Base-by-base conservation (phyloP, 345 rosid genomes). In the Bruguiera parviflora region DNA sequence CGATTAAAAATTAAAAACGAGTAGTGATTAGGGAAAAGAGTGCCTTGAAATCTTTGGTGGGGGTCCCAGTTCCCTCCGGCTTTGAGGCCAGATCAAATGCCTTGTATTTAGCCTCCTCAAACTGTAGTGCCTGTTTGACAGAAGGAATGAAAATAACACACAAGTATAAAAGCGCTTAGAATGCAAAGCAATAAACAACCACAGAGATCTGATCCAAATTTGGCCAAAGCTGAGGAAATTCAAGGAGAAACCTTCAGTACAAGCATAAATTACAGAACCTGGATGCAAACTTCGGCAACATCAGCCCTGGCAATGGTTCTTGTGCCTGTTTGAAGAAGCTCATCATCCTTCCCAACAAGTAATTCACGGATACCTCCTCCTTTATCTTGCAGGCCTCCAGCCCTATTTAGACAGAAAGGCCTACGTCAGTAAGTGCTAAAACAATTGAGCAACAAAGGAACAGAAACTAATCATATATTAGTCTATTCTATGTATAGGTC, bases 11-110 rank as follows among this genome's bases (percentile, higher is more conserved):
- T 88, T 81, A 91, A 80, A 95, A 89, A 35, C 81, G 79, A 52
- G 89, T 64, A 2, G 88, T 87, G 72, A 87, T 75, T 74, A 84
- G 85, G 35, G 96, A 62, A 61, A 91, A 92, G 43, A 92, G 89
- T 39, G 87, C 88, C 84, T 88, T 89, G 68, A 95, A 95, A 78
- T 92, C 96, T 80, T 76, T 92, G 9, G 99, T 88, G 1, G 97
- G 92, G 18, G 89, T 86, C 58, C 99, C 96, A 1, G 83, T 71
- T 73, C 96, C 88, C 74, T 89, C 97, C 0, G 93, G 96, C 78
- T 92, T 88, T 3, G 99, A 95, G 66, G 97, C 96, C 39, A 92
- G 65, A 82, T 95, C 99, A 61, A 95, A 78, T 46, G 97, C 99
- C 91, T 89, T 95, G 57, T 61, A 86, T 73, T 89, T 88, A 15